Evolutionary conservation across 352 stramenopile genomes (phyloP).

Genomic region (Globisporangium cederbergense): DNA sequence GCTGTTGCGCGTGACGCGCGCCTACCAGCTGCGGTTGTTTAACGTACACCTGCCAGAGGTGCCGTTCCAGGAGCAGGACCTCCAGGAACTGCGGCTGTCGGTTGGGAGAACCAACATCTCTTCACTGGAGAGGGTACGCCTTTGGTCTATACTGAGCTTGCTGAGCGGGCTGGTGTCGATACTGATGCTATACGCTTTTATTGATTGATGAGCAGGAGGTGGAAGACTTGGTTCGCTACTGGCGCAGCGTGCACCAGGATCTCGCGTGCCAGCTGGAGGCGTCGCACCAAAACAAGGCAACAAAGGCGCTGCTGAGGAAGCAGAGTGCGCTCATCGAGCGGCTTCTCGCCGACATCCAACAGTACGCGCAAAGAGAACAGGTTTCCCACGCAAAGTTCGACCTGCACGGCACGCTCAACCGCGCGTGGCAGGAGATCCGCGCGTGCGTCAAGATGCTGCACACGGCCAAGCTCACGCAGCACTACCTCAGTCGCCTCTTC

Average conservation of each 20-base stretch:
- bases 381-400: constrained; percentile 5
- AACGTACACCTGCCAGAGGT: constrained; percentile 49
- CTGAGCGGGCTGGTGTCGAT: background rate
- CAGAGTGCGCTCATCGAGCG: constrained; percentile 60
- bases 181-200: background rate
- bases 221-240: constrained; percentile 66
- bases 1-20: constrained; percentile 48
- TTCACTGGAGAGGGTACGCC: constrained; percentile 33
- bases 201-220: constrained; percentile 30
- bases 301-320: constrained; percentile 52
- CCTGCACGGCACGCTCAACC: constrained; percentile 14
- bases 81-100: constrained; percentile 42
- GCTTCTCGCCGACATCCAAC: constrained; percentile 32
- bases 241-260: constrained; percentile 43
- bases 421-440: constrained; percentile 58
- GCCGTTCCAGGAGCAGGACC: constrained; percentile 40
- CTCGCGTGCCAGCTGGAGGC: constrained; percentile 52
- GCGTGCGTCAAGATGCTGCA: constrained; percentile 64
- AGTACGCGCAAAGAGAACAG: constrained; percentile 19
- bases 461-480: constrained; percentile 62
- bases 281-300: constrained; percentile 58
- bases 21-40: constrained; percentile 59
- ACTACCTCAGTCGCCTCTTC: constrained; percentile 62
- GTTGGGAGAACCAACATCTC: constrained; percentile 54
- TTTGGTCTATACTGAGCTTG: background rate